Evolutionary conservation across 345 rosid species (phyloP).

Genomic region (Lumnitzera littorea): DNA sequence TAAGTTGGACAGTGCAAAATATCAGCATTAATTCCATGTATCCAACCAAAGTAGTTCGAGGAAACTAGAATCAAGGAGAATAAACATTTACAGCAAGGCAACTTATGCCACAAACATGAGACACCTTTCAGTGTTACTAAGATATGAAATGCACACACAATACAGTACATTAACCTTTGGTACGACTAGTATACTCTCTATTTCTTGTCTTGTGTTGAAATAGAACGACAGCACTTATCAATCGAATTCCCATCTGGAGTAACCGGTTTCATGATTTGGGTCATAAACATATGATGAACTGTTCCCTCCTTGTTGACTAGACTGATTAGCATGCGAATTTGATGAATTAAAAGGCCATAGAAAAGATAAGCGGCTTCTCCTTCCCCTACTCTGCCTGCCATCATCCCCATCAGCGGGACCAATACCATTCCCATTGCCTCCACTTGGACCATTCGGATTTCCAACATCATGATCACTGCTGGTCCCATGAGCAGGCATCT

Average conservation of each 20-base stretch:
- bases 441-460: background rate
- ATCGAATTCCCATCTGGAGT: background rate
- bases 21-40: no score
- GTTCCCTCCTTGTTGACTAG: background rate
- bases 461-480: background rate
- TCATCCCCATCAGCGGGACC: background rate
- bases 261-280: background rate
- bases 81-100: no score
- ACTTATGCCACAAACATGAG: no score
- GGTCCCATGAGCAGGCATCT: slow-evolving; percentile 16
- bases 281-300: slow-evolving; percentile 1
- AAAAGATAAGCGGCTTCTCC: slow-evolving; percentile 9
- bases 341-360: slow-evolving; percentile 5
- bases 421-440: background rate
- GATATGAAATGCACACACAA: no score
- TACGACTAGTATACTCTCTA: no score
- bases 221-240: no score
- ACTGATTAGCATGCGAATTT: background rate
- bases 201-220: no score
- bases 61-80: no score
- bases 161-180: no score
- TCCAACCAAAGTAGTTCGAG: no score
- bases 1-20: no score
- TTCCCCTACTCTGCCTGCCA: slow-evolving; percentile 5
- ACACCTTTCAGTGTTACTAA: no score